Conservation (phyloP, 768 basidiomycete genomes). For the Xerocomellus dryophilus region DNA sequence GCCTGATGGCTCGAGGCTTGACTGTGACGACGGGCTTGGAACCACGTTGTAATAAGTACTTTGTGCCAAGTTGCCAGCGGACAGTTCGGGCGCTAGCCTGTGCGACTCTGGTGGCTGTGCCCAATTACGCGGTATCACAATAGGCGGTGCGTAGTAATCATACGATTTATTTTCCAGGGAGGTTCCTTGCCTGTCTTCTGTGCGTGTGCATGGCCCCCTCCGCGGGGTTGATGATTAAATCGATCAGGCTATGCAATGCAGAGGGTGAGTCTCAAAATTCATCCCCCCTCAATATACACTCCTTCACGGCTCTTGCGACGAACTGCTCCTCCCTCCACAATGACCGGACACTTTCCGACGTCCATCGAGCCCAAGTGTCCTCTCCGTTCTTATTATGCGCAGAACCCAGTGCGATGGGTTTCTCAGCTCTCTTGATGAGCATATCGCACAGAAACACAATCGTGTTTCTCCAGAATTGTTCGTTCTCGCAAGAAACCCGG, state of each 20-base stretch:
- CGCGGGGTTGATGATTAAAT: background rate
- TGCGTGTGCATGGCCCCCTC: too few relatives aligned
- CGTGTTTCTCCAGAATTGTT: slow-evolving; percentile 44
- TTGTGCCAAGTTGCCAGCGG: background rate
- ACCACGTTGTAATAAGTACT: background rate
- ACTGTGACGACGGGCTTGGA: slow-evolving; percentile 10
- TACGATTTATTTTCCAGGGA: too few relatives aligned
- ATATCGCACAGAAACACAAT: slow-evolving; percentile 39
- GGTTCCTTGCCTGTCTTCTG: background rate
- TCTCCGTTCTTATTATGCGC: background rate
- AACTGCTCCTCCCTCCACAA: slow-evolving; percentile 63
- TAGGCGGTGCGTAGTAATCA: background rate
- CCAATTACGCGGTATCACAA: background rate
- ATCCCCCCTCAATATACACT: slow-evolving; percentile 44
- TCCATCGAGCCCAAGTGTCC: slow-evolving; percentile 33
- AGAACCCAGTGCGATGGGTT: slow-evolving; percentile 6
- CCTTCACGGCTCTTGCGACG: slow-evolving; percentile 48
- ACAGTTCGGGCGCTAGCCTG: background rate
- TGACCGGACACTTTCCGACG: slow-evolving; percentile 38
- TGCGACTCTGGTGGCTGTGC: slow-evolving; percentile 20
- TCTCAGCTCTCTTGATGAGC: slow-evolving; percentile 35
- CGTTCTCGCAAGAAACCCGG: slow-evolving; percentile 47
- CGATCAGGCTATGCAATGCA: background rate
- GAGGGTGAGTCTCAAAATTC: slow-evolving; percentile 41
- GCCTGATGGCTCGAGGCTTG: slow-evolving; percentile 11